A percentile compares a stretch with the other conserved stretches of the same genome.
Conservation (phyloP, 257 asterid genomes). For the Thymus quinquecostatus region DNA sequence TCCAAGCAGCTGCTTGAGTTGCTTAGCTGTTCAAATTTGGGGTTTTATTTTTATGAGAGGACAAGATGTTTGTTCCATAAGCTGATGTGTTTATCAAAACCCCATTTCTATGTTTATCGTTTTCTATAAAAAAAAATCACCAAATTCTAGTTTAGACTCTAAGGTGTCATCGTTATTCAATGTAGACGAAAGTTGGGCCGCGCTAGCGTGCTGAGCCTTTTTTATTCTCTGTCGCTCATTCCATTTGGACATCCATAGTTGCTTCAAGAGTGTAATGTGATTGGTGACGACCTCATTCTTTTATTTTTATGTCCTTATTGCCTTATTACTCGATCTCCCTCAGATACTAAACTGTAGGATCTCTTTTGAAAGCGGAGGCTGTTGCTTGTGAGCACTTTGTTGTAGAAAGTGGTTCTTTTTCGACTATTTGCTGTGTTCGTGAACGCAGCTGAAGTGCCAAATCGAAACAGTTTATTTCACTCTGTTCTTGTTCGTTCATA, state of each 20-base stretch:
- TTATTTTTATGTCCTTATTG: conserved; percentile 43
- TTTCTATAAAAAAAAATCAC: not conserved
- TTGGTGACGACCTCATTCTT: conserved; percentile 66
- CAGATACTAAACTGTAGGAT: too few species aligned
- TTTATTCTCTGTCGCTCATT: conserved; percentile 38
- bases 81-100: conserved; percentile 30
- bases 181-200: conserved; percentile 50
- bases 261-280: conserved; percentile 37
- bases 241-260: conserved; percentile 26
- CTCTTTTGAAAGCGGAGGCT: too few species aligned
- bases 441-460: not conserved
- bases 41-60: conserved; percentile 28
- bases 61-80: conserved; percentile 31
- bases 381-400: too few species aligned
- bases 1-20: conserved; percentile 54
- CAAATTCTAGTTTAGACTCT: conserved; percentile 37
- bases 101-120: conserved; percentile 35
- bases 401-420: too few species aligned
- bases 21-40: conserved; percentile 39
- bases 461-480: not conserved
- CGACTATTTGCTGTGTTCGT: too few species aligned
- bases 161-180: conserved; percentile 43
- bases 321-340: too few species aligned
- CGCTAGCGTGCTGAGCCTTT: conserved; percentile 54
- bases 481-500: not conserved